Percentiles rank a stretch among this genome's conserved stretches.
These are phyloP conservation scores for barrel medic (Medicago truncatula) DNA, from an alignment of 306 rosid genomes.

Conservation along the genomic window DNA sequence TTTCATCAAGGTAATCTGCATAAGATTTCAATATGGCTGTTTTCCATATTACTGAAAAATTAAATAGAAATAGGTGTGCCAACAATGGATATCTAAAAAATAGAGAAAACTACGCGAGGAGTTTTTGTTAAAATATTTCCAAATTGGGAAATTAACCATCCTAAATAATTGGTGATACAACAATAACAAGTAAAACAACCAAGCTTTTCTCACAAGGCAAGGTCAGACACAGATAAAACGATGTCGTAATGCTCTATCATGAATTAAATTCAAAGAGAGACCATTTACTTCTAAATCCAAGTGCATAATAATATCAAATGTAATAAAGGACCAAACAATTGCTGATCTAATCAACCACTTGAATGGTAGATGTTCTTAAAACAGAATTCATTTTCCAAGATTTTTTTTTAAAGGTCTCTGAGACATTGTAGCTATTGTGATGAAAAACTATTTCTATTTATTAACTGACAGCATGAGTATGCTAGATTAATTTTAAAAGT, in stretches of 20 bases:
- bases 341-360: background rate
- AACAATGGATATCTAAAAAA: too few species aligned
- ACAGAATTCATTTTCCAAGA: background rate
- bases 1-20: background rate
- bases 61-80: too few species aligned
- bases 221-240: background rate
- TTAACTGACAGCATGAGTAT: background rate
- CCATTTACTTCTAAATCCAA: background rate
- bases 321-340: constrained; percentile 1
- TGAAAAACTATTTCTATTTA: background rate
- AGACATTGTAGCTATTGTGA: background rate
- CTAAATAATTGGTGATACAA: background rate
- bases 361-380: constrained; percentile 29
- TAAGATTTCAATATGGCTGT: too few species aligned
- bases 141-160: background rate
- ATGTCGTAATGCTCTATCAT: background rate
- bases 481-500: constrained; percentile 11
- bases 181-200: background rate
- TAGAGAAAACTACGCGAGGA: background rate
- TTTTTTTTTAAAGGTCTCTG: background rate
- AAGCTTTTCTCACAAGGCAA: background rate
- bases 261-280: constrained; percentile 2
- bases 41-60: too few species aligned
- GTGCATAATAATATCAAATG: constrained; percentile 5
- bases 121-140: background rate